Conservation (phyloP, 176 grass and related monocot species). For the Puya raimondii region DNA sequence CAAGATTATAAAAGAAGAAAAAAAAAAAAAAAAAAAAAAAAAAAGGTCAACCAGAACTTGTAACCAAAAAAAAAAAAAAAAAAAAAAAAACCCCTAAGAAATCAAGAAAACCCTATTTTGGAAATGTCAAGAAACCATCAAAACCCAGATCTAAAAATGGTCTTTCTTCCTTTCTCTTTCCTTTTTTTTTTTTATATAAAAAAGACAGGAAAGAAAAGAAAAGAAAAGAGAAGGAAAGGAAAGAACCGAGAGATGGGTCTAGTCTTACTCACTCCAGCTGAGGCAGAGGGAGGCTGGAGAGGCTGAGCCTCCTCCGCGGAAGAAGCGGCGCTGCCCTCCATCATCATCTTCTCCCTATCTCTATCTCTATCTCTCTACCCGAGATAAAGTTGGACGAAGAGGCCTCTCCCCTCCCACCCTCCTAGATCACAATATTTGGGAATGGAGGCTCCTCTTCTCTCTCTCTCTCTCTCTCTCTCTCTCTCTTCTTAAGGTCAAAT, state of each 20-base stretch:
- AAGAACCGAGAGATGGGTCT: background rate
- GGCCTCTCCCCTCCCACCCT: background rate
- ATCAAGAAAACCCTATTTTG: background rate
- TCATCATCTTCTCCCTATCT: background rate
- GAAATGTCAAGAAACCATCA: background rate
- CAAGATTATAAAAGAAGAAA: background rate
- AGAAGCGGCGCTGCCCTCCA: background rate
- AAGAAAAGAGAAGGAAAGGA: background rate
- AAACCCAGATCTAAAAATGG: background rate
- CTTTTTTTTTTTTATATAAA: too few species aligned
- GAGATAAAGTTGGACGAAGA: too few species aligned
- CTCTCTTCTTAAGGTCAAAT: background rate
- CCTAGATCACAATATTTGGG: background rate
- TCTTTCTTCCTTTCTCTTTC: background rate
- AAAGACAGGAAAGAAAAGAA: background rate
- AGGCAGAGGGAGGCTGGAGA: background rate
- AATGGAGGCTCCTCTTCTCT: background rate
- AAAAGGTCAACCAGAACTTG: too few species aligned
- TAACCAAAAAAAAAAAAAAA: background rate
- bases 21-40: background rate
- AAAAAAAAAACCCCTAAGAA: background rate
- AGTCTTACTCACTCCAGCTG: conserved; percentile 1
- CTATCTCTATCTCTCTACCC: too few species aligned
- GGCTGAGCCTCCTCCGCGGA: background rate
- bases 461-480: background rate